Percentiles rank a stretch among this genome's conserved stretches.
These are phyloP conservation scores for Ophiostoma australiae DNA, from an alignment of 2,329 filamentous ascomycete species.

Conservation along the genomic window DNA sequence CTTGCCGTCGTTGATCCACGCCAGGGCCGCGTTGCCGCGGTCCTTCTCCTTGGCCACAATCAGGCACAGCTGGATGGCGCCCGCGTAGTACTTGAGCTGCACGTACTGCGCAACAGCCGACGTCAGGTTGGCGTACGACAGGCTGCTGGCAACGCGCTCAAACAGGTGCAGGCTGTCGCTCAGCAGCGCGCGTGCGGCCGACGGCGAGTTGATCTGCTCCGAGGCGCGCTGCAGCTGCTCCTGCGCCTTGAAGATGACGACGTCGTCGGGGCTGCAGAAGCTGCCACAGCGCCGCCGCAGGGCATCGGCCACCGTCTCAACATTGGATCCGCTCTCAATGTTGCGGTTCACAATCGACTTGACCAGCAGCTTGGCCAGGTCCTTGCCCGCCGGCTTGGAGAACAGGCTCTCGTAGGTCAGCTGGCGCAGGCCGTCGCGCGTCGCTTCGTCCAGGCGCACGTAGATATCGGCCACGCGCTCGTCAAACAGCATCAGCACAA, in stretches of 20 bases:
- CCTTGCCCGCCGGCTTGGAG: slow-evolving; percentile 70
- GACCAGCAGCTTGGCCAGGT: slow-evolving; percentile 87
- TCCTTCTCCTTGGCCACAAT: slow-evolving; percentile 79
- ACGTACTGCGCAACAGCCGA: slow-evolving; percentile 76
- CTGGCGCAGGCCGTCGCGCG: slow-evolving; percentile 63
- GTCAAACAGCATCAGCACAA: slow-evolving; percentile 90
- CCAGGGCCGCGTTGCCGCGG: slow-evolving; percentile 75
- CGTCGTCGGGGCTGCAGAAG: slow-evolving; percentile 96
- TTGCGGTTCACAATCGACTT: slow-evolving; percentile 98
- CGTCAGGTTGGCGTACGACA: slow-evolving; percentile 75
- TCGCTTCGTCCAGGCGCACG: slow-evolving; percentile 63
- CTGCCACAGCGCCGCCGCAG: slow-evolving; percentile 85
- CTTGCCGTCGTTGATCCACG: slow-evolving; percentile 81
- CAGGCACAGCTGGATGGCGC: slow-evolving; percentile 82
- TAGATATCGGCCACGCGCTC: slow-evolving; percentile 89
- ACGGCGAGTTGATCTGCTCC: slow-evolving; percentile 70
- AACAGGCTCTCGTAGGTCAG: slow-evolving; percentile 89
- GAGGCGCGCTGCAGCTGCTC: slow-evolving; percentile 86
- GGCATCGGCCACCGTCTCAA: slow-evolving; percentile 96
- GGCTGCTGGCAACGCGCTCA: slow-evolving; percentile 76
- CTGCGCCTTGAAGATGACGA: slow-evolving; percentile 96
- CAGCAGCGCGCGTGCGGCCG: slow-evolving; percentile 70
- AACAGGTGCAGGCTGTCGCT: slow-evolving; percentile 88
- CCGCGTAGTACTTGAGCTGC: slow-evolving; percentile 81
- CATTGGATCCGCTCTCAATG: slow-evolving; percentile 93